phyloP scores from a whole-genome alignment of 1,284 basidiomycete species.

The Marasmius tenuissimus region DNA sequence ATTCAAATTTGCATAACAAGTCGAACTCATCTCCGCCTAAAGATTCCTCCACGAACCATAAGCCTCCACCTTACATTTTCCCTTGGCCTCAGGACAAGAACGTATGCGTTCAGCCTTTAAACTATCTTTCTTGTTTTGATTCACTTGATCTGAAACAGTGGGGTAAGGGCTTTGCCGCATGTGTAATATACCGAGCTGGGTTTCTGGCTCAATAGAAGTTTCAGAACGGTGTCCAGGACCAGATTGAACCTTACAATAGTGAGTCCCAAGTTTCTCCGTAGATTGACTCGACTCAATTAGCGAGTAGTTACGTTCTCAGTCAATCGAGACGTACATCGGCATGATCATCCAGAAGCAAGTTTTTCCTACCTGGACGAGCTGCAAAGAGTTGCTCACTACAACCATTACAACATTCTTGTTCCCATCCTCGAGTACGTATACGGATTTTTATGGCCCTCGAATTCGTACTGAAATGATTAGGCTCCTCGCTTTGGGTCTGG shows the following conservation, averaged over 20 bases:
- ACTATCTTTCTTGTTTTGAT: too few relatives aligned
- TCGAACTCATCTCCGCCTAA: background rate
- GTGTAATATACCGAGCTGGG: too few relatives aligned
- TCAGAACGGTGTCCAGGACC: constrained; percentile 11
- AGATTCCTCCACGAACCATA: background rate
- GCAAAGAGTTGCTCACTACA: constrained; percentile 7
- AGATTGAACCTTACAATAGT: constrained; percentile 15
- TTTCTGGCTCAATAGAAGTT: constrained; percentile 5
- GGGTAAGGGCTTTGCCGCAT: constrained; percentile 3
- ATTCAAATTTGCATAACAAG: background rate
- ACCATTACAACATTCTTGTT: constrained; percentile 9
- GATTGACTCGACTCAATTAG: background rate
- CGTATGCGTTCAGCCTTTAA: background rate
- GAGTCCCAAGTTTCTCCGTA: too few relatives aligned
- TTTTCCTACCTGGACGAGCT: constrained; percentile 9
- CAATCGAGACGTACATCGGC: constrained; percentile 6
- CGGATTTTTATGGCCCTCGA: too few relatives aligned
- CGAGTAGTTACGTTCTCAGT: background rate
- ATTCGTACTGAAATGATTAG: too few relatives aligned
- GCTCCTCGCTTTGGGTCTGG: constrained; percentile 29
- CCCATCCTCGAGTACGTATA: constrained; percentile 10
- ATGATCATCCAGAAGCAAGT: constrained; percentile 1
- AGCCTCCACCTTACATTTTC: background rate
- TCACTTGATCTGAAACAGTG: too few relatives aligned
- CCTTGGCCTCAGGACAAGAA: background rate